Percentiles rank a stretch among this genome's conserved stretches.
These are phyloP conservation scores for Forsythia viridissima DNA, from an alignment of 257 asterid species.

Conservation along the genomic window DNA sequence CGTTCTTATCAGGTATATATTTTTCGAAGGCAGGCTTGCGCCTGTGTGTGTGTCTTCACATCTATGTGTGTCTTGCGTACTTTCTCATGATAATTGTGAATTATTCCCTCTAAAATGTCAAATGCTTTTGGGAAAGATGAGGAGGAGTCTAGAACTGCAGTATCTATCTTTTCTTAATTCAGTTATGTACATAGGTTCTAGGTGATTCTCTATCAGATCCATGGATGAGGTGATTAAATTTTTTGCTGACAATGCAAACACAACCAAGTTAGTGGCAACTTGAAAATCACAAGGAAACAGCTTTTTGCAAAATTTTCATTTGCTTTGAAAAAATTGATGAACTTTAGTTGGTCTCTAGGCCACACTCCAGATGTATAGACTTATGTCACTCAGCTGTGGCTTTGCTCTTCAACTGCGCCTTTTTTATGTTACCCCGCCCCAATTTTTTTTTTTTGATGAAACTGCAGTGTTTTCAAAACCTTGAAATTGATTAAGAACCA, in stretches of 20 bases:
- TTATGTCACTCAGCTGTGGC: not conserved
- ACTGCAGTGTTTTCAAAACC: not conserved
- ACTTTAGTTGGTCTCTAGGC: not conserved
- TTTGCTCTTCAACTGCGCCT: not conserved
- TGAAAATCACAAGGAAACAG: too few relatives aligned
- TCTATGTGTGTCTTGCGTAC: not conserved
- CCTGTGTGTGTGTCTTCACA: not conserved
- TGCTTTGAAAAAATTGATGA: not conserved
- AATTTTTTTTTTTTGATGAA: too few relatives aligned
- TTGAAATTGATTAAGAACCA: not conserved
- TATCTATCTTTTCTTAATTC: not conserved
- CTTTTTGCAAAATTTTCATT: not conserved
- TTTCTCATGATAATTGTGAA: not conserved
- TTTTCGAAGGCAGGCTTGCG: not conserved
- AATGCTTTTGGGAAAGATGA: not conserved
- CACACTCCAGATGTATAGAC: not conserved
- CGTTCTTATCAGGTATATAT: conserved; percentile 53
- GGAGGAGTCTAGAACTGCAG: not conserved
- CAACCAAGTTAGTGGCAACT: not conserved
- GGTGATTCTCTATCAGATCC: not conserved
- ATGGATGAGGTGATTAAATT: not conserved
- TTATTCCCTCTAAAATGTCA: not conserved
- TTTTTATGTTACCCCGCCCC: too few relatives aligned
- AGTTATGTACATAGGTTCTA: not conserved
- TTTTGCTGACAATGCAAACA: too few relatives aligned